Conservation (phyloP, 73 alveolate genomes). For the Symbiodinium pilosum region DNA sequence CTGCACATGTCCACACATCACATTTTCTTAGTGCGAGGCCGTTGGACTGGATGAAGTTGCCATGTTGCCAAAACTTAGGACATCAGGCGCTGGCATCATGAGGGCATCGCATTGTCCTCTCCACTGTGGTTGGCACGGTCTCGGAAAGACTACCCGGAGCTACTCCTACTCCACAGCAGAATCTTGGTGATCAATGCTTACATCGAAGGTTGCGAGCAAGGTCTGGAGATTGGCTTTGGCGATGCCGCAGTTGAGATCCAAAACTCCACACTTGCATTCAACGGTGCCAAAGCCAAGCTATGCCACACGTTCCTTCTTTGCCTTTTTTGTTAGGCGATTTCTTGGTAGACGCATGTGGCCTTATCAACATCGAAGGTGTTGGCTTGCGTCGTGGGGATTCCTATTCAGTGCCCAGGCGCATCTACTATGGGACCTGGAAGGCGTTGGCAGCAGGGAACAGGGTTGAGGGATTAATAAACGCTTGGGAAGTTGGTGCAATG, state of each 20-base stretch:
- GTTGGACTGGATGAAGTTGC: too few relatives aligned
- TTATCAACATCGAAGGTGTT: not conserved
- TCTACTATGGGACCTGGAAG: not conserved
- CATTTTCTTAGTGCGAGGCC: too few relatives aligned
- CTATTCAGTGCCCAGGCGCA: not conserved
- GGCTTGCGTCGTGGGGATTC: not conserved
- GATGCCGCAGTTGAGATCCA: not conserved
- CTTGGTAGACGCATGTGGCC: not conserved
- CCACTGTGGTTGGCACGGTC: not conserved
- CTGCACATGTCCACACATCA: not conserved
- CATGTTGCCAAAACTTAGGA: too few relatives aligned
- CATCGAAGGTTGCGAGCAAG: not conserved
- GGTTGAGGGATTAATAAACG: too few relatives aligned
- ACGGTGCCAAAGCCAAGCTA: not conserved
- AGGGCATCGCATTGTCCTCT: not conserved
- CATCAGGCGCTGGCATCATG: constrained; percentile 3
- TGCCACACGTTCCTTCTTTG: not conserved
- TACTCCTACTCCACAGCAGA: not conserved
- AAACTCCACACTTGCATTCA: not conserved
- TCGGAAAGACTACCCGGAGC: not conserved
- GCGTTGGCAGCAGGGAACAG: too few relatives aligned
- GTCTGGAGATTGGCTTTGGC: not conserved
- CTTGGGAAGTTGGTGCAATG: too few relatives aligned
- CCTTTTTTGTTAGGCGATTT: not conserved
- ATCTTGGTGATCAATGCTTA: not conserved